Percentiles rank a stretch among this genome's conserved stretches.
Evolutionary conservation across 2,329 filamentous ascomycete species (phyloP).

Genomic region (Hirsutella thompsonii): DNA sequence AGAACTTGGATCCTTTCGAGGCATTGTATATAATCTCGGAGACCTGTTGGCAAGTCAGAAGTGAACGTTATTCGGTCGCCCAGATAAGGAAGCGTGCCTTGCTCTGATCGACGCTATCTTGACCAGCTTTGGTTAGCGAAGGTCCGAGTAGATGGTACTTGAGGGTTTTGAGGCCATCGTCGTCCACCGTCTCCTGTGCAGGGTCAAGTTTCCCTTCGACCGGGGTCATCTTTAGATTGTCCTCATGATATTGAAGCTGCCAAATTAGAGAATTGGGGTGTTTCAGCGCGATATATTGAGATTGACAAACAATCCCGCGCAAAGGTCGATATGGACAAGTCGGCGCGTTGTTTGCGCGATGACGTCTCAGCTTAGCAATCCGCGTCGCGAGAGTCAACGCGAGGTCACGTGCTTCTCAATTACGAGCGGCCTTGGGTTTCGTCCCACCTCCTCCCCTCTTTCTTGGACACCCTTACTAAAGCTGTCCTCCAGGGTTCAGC

Average conservation of each 20-base stretch:
- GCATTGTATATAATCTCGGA: constrained; percentile 96
- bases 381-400: neutral
- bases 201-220: neutral
- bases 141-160: constrained; percentile 87
- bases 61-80: neutral
- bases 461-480: no score
- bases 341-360: neutral
- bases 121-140: constrained; percentile 85
- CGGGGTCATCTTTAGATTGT: constrained; percentile 1
- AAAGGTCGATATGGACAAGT: neutral
- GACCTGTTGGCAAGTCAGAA: constrained; percentile 36
- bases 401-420: constrained; percentile 4
- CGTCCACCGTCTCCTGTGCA: constrained; percentile 11
- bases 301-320: no score
- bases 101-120: constrained; percentile 83
- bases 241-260: no score
- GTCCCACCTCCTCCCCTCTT: no score
- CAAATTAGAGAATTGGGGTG: no score
- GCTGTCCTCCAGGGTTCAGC: no score
- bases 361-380: neutral
- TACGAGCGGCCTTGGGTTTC: no score
- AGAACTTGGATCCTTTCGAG: constrained; percentile 92
- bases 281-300: no score
- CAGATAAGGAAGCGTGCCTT: constrained; percentile 37
- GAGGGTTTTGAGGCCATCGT: constrained; percentile 40